These are phyloP conservation scores for Ophiognomonia clavigignenti-juglandacearum DNA, from an alignment of 2,329 filamentous ascomycete species.

Conservation along the genomic window DNA sequence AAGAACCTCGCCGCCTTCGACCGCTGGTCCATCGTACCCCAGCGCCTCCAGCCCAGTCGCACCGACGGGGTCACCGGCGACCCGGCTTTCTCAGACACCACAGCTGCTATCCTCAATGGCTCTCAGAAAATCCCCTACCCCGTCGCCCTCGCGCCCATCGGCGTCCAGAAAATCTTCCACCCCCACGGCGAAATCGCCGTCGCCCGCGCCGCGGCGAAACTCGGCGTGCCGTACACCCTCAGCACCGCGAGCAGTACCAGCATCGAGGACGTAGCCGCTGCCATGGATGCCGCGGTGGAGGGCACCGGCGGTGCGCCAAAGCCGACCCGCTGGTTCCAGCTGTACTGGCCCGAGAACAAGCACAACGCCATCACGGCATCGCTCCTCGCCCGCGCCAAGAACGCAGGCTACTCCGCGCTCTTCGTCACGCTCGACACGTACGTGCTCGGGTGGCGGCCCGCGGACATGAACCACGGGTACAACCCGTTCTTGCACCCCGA, in stretches of 20 bases:
- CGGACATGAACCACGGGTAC: conserved; percentile 20
- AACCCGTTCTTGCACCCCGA: conserved; percentile 12
- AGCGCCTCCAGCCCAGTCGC: conserved; percentile 7
- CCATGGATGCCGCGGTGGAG: conserved; percentile 25
- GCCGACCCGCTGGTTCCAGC: conserved; percentile 47
- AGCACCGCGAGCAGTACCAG: conserved; percentile 58
- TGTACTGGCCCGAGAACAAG: conserved; percentile 51
- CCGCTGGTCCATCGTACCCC: conserved; percentile 13
- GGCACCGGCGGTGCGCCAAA: conserved; percentile 14
- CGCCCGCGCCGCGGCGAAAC: conserved; percentile 43
- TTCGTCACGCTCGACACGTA: conserved; percentile 57
- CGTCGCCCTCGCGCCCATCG: conserved; percentile 60
- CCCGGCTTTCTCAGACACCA: conserved; percentile 24
- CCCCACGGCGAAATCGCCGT: conserved; percentile 59
- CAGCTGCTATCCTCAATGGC: conserved; percentile 52
- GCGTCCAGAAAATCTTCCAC: conserved; percentile 60
- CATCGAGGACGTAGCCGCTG: conserved; percentile 41
- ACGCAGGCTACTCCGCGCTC: conserved; percentile 44
- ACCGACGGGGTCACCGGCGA: neutral
- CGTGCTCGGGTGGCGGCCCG: conserved; percentile 50
- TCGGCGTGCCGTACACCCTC: conserved; percentile 54
- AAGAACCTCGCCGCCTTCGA: conserved; percentile 15
- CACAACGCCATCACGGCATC: conserved; percentile 45
- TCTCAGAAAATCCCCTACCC: conserved; percentile 44
- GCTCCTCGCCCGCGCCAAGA: conserved; percentile 41